Evolutionary conservation across 148 eudicot species (phyloP), one percentile per base, ranked within the genome.

Genomic region (Bassia scoparia): DNA sequence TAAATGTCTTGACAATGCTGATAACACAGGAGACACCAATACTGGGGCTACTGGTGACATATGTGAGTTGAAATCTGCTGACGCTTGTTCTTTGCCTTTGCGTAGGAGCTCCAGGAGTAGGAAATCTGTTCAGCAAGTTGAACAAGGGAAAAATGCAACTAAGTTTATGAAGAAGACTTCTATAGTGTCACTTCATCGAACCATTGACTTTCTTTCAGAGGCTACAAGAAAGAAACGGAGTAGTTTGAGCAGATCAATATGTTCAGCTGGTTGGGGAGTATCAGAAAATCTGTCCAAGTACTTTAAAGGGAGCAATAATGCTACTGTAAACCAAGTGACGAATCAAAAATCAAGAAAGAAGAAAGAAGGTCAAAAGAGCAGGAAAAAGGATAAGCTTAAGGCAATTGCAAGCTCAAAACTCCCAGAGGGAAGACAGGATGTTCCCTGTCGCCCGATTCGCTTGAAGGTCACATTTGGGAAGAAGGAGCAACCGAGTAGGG

Each of bases 141-240:
- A 60, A 37, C 59, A 60, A 4, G 75, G 50, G 30, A 77, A 72
- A 43, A 29, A 49, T 61, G 48, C 61, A 60, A 77, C 55, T 33
- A 77, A 80, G 72, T 23, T 76, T 53, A 59, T 72, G 14, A 80
- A 77, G 50, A 83, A 78, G 74, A 50, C 79, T 33, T 64, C 74
- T 34, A 68, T 52, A 50, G 55, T 72, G 61, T 68, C 80, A 43
- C 53, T 56, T 21, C 38, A 44, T 75, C 77, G 52, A 78, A 72
- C 69, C 62, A 34, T 69, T 46, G 82, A 84, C 58, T 69, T 81
- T 69, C 66, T 81, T 29, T 67, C 80, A 76, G 74, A 78, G 43
- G 86, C 90, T 62, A 80, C 71, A 68, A 92, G 94, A 80, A 88
- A 87, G 76, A 82, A 85, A 74, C 91, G 99, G 81, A 95, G 94